These are phyloP conservation scores for Moniliophthora roreri DNA, from an alignment of 1,284 basidiomycete genomes.

Conservation along the genomic window DNA sequence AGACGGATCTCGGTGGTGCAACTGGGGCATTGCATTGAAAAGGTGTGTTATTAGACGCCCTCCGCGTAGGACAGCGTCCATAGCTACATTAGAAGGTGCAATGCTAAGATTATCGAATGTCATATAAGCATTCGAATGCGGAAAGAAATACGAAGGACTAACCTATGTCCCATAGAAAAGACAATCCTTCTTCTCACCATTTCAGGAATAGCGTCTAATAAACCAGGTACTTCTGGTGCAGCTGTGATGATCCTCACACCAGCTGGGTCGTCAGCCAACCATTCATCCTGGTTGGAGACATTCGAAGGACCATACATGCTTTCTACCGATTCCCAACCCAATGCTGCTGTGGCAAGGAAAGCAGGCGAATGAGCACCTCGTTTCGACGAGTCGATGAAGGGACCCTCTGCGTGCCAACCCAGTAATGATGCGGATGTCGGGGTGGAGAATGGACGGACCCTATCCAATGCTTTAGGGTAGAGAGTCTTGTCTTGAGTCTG, in stretches of 20 bases:
- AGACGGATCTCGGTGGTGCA: slow-evolving; percentile 82
- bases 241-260: slow-evolving; percentile 84
- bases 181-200: slow-evolving; percentile 68
- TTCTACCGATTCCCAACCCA: slow-evolving; percentile 66
- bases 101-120: slow-evolving; percentile 41
- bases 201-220: slow-evolving; percentile 66
- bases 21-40: slow-evolving; percentile 90
- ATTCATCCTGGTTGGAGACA: slow-evolving; percentile 61
- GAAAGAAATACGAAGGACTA: slow-evolving; percentile 16
- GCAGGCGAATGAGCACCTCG: slow-evolving; percentile 79
- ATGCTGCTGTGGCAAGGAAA: slow-evolving; percentile 65
- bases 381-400: slow-evolving; percentile 79
- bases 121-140: background rate
- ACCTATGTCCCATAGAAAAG: slow-evolving; percentile 89
- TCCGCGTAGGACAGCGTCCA: slow-evolving; percentile 64
- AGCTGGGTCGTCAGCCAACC: slow-evolving; percentile 53
- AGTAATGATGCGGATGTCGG: slow-evolving; percentile 66
- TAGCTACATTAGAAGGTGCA: slow-evolving; percentile 66
- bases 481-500: slow-evolving; percentile 75
- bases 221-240: slow-evolving; percentile 84
- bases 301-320: slow-evolving; percentile 71
- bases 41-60: slow-evolving; percentile 87
- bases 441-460: slow-evolving; percentile 63
- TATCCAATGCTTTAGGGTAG: slow-evolving; percentile 65
- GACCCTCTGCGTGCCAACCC: slow-evolving; percentile 90